Evolutionary conservation across 352 stramenopile genomes (phyloP), one percentile per base, ranked within the genome.

Genomic region (Globisporangium radiosum): DNA sequence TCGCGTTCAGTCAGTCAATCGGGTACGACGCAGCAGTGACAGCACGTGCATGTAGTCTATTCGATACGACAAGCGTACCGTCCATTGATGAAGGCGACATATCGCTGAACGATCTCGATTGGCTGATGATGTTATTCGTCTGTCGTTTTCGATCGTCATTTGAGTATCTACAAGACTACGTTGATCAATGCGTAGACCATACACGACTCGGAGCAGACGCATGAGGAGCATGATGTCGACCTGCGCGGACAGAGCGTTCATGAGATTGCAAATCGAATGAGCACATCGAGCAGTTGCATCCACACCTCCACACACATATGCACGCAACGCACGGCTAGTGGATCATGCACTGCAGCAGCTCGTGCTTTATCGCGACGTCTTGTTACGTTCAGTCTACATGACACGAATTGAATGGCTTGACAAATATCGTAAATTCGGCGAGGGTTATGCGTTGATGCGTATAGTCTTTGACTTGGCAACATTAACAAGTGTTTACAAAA

Each of bases 141-240:
- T 81, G 36, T 38, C 38, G 3, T 13, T 10, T 64, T 17, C n/a
- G 11, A 14, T 6, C 14, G 43, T 17, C 43, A 14, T 14, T 14
- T 14, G 3, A 44, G 14, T n/a, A 33, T 6, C 7, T 37, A 49
- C 3, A 33, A 38, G 19, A 25, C 19, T 1, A 25, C 19, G 19
- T 25, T 25, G 19, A 25, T 25, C 19, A 25, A 25, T 25, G 19
- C 19, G 19, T 25, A 25, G 19, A 25, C 19, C 19, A 25, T 25
- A 25, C 19, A 25, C 19, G 19, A 25, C 19, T 25, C 39, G 7
- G 37, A 47, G n/a, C 7, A 38, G 7, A 54, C 57, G 17, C 56
- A 85, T 72, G 57, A 85, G 47, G 7, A 85, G 55, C 58, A 82
- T 85, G 42, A 82, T 56, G 56, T 81, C 75, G 15, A 80, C 44